Percentiles rank a stretch among this genome's conserved stretches.
Evolutionary conservation across 768 basidiomycete genomes (phyloP).

Genomic region (Russula ochroleuca): DNA sequence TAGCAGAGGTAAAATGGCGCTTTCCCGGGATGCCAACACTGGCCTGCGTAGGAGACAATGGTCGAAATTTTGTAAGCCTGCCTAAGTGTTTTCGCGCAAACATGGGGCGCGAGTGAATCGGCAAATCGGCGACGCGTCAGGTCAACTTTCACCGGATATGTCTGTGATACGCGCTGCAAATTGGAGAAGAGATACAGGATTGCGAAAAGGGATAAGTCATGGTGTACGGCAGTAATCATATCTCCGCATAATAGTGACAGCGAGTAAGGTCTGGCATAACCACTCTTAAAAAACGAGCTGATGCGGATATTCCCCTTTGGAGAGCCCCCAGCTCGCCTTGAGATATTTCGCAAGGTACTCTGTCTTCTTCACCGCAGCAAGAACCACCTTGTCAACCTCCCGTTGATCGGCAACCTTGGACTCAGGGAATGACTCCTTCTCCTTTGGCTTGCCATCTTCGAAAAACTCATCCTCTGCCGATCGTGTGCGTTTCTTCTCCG

Average conservation of each 20-base stretch:
- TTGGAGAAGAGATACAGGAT: slow-evolving; percentile 22
- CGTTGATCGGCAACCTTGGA: slow-evolving; percentile 91
- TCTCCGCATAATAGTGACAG: slow-evolving; percentile 23
- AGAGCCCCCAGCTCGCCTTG: slow-evolving; percentile 86
- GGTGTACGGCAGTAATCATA: slow-evolving; percentile 27
- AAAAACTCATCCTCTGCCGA: slow-evolving; percentile 98
- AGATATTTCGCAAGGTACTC: slow-evolving; percentile 91
- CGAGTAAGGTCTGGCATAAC: slow-evolving; percentile 20
- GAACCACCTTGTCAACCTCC: slow-evolving; percentile 70
- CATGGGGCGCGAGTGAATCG: slow-evolving; percentile 16
- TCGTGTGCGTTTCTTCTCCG: slow-evolving; percentile 56
- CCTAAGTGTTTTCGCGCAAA: slow-evolving; percentile 12
- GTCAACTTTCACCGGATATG: neutral
- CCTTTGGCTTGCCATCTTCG: slow-evolving; percentile 86
- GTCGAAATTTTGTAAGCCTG: slow-evolving; percentile 1
- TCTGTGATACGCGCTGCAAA: neutral
- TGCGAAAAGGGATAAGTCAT: slow-evolving; percentile 21
- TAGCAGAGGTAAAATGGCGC: slow-evolving; percentile 25
- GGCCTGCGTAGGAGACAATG: neutral
- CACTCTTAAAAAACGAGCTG: slow-evolving; percentile 73
- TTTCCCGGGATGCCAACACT: slow-evolving; percentile 1
- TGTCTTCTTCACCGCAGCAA: slow-evolving; percentile 85
- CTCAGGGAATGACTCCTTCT: slow-evolving; percentile 80
- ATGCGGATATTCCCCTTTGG: slow-evolving; percentile 97
- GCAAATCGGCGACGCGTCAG: neutral